These are phyloP conservation scores for Vitis vinifera DNA, from an alignment of 164 flowering plant genomes.

Conservation along the genomic window DNA sequence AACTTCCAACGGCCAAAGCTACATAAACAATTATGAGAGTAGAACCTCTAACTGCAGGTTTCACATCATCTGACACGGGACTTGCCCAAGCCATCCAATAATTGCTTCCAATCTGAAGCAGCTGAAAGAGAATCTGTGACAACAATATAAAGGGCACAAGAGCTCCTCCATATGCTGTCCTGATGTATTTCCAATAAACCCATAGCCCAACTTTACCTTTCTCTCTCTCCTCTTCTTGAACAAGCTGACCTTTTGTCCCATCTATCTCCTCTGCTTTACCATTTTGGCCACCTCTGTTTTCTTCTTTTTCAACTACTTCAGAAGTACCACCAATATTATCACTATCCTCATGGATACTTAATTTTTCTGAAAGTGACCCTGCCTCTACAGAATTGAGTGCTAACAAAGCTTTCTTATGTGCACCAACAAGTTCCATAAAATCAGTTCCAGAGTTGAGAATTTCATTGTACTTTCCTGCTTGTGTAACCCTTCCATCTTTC, in stretches of 20 bases:
- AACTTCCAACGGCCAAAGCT: constrained; percentile 62
- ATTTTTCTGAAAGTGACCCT: constrained; percentile 12
- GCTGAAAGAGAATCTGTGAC: constrained; percentile 55
- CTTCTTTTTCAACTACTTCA: constrained; percentile 18
- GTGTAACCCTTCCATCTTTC: constrained; percentile 76
- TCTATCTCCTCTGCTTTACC: constrained; percentile 37
- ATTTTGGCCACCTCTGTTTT: constrained; percentile 22
- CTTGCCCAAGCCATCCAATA: constrained; percentile 98
- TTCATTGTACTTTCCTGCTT: constrained; percentile 79
- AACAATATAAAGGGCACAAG: constrained; percentile 71
- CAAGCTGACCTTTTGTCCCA: constrained; percentile 61
- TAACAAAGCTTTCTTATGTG: constrained; percentile 72
- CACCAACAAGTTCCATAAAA: constrained; percentile 86
- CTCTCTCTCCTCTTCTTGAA: constrained; percentile 95
- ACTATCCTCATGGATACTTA: constrained; percentile 10
- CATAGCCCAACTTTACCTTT: constrained; percentile 71
- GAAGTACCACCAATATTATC: constrained; percentile 1
- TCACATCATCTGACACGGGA: constrained; percentile 59
- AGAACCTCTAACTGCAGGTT: constrained; percentile 41
- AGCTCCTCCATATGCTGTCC: constrained; percentile 72
- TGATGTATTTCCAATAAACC: constrained; percentile 83
- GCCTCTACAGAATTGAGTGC: constrained; percentile 42
- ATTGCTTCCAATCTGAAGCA: constrained; percentile 86
- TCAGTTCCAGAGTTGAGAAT: constrained; percentile 72
- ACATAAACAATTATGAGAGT: constrained; percentile 64